phyloP scores from a whole-genome alignment of 495 filamentous ascomycete species.

The Geopyxis carbonaria region DNA sequence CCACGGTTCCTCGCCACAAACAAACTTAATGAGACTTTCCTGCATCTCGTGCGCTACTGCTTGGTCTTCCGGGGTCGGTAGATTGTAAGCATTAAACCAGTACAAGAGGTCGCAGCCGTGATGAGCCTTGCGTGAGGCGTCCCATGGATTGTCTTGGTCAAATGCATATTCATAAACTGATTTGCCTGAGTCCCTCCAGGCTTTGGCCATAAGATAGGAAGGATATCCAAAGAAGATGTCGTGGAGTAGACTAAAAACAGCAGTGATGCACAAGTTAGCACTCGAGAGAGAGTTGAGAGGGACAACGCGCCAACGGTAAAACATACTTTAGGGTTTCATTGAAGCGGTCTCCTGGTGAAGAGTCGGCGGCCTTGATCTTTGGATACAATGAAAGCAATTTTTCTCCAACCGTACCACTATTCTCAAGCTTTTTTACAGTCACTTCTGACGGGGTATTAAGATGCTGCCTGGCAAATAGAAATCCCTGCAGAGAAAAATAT shows the following conservation, averaged over 20 bases:
- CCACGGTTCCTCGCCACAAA: not conserved
- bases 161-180: not conserved
- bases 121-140: not conserved
- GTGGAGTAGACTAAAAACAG: not conserved
- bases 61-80: not conserved
- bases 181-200: not conserved
- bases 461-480: not conserved
- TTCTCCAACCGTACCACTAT: too few species aligned
- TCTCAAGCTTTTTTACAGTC: too few species aligned
- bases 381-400: too few species aligned
- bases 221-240: not conserved
- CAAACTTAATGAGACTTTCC: not conserved
- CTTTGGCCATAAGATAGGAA: not conserved
- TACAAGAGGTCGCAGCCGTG: not conserved
- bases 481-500: not conserved
- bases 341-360: too few species aligned
- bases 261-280: too few species aligned
- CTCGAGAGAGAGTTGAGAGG: too few species aligned
- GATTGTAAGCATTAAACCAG: constrained; percentile 2
- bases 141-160: constrained; percentile 2
- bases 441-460: not conserved
- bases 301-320: too few species aligned
- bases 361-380: too few species aligned
- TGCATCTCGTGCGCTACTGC: not conserved
- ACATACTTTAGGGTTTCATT: too few species aligned